Evolutionary conservation across 2,329 filamentous ascomycete genomes (phyloP), one percentile per base, ranked within the genome.

Genomic region (Bipolaris oryzae): DNA sequence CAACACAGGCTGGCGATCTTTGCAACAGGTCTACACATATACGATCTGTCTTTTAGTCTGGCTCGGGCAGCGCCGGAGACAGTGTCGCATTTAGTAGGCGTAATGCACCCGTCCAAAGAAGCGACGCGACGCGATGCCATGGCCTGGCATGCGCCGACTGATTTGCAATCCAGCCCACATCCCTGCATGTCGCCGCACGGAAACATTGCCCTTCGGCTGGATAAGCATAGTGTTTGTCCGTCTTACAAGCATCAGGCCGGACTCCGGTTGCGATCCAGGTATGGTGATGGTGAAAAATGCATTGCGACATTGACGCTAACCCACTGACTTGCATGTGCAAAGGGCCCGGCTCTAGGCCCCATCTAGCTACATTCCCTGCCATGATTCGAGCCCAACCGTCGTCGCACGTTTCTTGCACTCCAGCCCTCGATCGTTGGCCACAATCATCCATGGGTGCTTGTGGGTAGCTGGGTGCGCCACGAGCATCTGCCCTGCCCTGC

Each of bases 351-450:
- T 4, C 62, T 66, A 67, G 44, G 10, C 68, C 67, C 43, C 20
- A 63, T 63, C 21, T 51, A 53, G 57, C 60, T 35, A 47, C 31
- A 60, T 50, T 51, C 53, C 31, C 51, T 60, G 61, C 66, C 67
- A 65, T 67, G 46, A 57, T 62, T 61, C 60, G 56, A 54, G 31
- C 58, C 65, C 59, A 64, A 63, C 60, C 62, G 60, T 66, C 63
- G 53, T 50, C 48, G 47, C 66, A 67, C 64, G 61, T 64, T 70
- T 53, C 49, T 44, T 53, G 13, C 62, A 58, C 59, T 51, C 38
- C 43, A 43, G 57, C 44, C 50, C 58, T 53, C 58, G 66, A 69
- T 70, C 68, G 55, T 47, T 47, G 57, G 49, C 50, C 46, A 62
- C 28, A 66, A 58, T 68, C 66, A 42, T 62, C 47, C 63, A 62